Base-by-base conservation (phyloP, 2,329 filamentous ascomycete species). In the Acarospora socialis region DNA sequence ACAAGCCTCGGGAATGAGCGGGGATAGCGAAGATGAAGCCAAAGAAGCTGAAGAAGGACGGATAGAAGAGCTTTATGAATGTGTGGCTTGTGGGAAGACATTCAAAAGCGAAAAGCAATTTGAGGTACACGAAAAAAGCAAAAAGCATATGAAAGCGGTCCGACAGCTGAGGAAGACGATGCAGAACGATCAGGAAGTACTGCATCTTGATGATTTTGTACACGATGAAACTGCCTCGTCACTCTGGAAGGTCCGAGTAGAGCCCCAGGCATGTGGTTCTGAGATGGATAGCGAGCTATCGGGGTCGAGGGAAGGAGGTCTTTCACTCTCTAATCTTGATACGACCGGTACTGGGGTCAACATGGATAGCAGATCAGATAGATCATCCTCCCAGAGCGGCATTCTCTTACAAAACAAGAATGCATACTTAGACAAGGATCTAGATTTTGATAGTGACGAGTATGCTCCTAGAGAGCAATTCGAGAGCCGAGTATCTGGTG, bases 41-140 rank as follows among this genome's bases (percentile, higher is more conserved):
- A 59, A 65, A 34, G 64, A 65, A 33, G 47, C 52, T 23, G 60
- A 66, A 24, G 59, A 68, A 32, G 66, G 64, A 36, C 48, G 52
- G 20, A 60, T 66, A 24, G 59, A 68, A 31, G 66, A 73, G 35
- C 59, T 66, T 24, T 73, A 66, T 38, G 71, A 76, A 43, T 77
- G 73, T 42, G 66, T 77, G 20, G 69, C 68, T 5, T 77, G 73
- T 46, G 59, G 65, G 38, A 77, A 77, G 52, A 65, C 50, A 1
- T 90, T 87, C 54, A 81, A 94, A 56, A 95, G 86, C 47, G 81
- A 92, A 50, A 84, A 83, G 43, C 87, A 95, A 49, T 84, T 80
- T 38, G 76, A 92, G 47, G 77, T 80, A 3, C 90, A 98, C 47
- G 86, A 94, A 58, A 83, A 79, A 59, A 95, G 87, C 63, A 98